These are phyloP conservation scores for Zychaea mexicana DNA, from an alignment of 371 early-diverging fungal genomes.

Conservation along the genomic window DNA sequence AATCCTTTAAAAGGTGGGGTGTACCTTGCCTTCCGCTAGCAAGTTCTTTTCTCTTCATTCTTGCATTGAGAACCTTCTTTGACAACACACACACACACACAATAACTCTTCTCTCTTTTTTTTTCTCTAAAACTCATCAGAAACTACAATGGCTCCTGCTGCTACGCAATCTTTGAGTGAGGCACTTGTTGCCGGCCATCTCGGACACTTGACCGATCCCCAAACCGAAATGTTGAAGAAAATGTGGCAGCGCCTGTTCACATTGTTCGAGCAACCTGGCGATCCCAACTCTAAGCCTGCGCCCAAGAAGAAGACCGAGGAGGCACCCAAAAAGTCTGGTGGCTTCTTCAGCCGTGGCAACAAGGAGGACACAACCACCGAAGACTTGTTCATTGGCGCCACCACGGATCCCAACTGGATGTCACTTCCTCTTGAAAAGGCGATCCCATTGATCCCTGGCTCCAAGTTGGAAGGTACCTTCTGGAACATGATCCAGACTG, in stretches of 20 bases:
- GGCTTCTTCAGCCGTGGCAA: constrained; percentile 33
- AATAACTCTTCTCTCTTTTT: not conserved
- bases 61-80: not conserved
- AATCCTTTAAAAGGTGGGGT: constrained; percentile 9
- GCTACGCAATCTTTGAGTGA: constrained; percentile 3
- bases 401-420: constrained; percentile 46
- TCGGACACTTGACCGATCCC: constrained; percentile 47
- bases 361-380: constrained; percentile 25
- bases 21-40: not conserved
- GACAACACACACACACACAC: not conserved
- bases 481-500: constrained; percentile 56
- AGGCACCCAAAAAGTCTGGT: constrained; percentile 16
- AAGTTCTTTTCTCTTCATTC: not conserved
- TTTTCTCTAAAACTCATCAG: not conserved
- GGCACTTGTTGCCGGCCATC: constrained; percentile 30
- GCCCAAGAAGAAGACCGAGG: constrained; percentile 12
- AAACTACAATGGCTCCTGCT: constrained; percentile 14
- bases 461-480: constrained; percentile 40
- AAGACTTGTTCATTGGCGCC: constrained; percentile 50
- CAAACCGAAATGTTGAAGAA: constrained; percentile 56
- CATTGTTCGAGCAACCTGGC: constrained; percentile 46
- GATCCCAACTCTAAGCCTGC: constrained; percentile 24
- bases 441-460: constrained; percentile 42
- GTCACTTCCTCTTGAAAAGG: constrained; percentile 38
- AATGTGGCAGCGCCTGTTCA: constrained; percentile 54